Conservation (phyloP, 2,329 filamentous ascomycete species). For the Coniochaeta pulveracea region DNA sequence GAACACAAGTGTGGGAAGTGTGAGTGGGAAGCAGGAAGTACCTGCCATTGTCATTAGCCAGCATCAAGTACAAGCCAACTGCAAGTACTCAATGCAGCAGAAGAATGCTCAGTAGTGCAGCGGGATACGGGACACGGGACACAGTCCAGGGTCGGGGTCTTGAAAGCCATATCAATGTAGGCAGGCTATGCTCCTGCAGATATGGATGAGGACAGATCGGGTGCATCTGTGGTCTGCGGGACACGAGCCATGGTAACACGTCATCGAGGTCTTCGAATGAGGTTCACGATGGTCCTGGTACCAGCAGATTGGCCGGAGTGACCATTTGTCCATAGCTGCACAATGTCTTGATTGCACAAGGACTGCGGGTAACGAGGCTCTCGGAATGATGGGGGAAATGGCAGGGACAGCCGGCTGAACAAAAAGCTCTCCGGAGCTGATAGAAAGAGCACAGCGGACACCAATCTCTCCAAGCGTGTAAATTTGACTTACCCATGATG, state of each 20-base stretch:
- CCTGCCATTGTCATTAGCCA: too few species aligned
- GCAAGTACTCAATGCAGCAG: constrained; percentile 1
- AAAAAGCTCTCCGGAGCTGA: background rate
- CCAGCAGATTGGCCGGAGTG: background rate
- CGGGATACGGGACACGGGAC: constrained; percentile 7
- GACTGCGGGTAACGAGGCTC: background rate
- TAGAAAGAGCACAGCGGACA: too few species aligned
- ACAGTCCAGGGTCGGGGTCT: too few species aligned
- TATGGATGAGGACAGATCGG: background rate
- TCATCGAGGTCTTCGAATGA: constrained; percentile 20
- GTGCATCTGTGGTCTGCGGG: constrained; percentile 9
- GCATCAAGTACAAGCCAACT: too few species aligned
- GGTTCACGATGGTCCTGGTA: constrained; percentile 9
- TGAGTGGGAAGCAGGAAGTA: too few species aligned
- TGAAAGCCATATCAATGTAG: too few species aligned
- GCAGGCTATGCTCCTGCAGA: background rate
- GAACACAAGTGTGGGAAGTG: too few species aligned
- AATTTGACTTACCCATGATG: constrained; percentile 3
- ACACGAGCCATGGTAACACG: constrained; percentile 22
- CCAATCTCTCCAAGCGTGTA: too few species aligned
- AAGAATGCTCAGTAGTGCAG: constrained; percentile 5
- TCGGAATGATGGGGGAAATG: background rate
- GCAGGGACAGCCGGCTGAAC: background rate
- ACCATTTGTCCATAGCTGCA: background rate
- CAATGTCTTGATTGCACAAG: background rate